Percentiles rank a stretch among this genome's conserved stretches.
phyloP scores from a whole-genome alignment of 2,329 filamentous ascomycete genomes.

The Claviceps sp. region DNA sequence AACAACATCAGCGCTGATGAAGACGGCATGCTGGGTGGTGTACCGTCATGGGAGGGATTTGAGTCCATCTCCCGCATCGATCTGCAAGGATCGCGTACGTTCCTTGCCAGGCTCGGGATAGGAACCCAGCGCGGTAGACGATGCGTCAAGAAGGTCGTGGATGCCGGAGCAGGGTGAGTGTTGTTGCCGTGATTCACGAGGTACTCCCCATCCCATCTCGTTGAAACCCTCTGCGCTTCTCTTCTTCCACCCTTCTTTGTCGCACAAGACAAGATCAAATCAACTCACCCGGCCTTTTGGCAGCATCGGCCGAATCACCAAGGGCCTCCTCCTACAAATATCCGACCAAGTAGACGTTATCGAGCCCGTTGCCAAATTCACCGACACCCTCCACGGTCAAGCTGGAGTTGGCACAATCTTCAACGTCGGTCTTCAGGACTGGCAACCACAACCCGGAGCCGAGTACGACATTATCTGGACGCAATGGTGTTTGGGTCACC shows the following conservation, averaged over 20 bases:
- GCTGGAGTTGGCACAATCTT: conserved; percentile 50
- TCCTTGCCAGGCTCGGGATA: conserved; percentile 51
- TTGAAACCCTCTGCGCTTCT: background rate
- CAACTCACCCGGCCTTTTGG: background rate
- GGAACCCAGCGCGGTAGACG: conserved; percentile 20
- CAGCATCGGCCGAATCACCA: conserved; percentile 72
- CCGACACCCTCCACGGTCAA: conserved; percentile 42
- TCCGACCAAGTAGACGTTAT: conserved; percentile 67
- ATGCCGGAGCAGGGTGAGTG: conserved; percentile 26
- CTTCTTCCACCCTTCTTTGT: background rate
- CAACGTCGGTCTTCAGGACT: conserved; percentile 62
- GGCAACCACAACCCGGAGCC: conserved; percentile 33
- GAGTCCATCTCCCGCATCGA: conserved; percentile 45
- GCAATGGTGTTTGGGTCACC: conserved; percentile 80
- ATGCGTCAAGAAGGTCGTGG: conserved; percentile 18
- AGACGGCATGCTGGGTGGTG: conserved; percentile 72
- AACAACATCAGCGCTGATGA: conserved; percentile 28
- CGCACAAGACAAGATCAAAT: background rate
- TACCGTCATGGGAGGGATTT: conserved; percentile 17
- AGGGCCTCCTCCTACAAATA: conserved; percentile 58
- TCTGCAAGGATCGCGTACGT: conserved; percentile 54
- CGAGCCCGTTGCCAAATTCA: conserved; percentile 77
- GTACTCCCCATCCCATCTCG: background rate
- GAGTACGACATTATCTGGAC: conserved; percentile 75
- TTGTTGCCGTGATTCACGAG: background rate